Evolutionary conservation across 2,329 filamentous ascomycete species (phyloP), one percentile per base, ranked within the genome.

Genomic region (Paraphaeosphaeria sporulosa): DNA sequence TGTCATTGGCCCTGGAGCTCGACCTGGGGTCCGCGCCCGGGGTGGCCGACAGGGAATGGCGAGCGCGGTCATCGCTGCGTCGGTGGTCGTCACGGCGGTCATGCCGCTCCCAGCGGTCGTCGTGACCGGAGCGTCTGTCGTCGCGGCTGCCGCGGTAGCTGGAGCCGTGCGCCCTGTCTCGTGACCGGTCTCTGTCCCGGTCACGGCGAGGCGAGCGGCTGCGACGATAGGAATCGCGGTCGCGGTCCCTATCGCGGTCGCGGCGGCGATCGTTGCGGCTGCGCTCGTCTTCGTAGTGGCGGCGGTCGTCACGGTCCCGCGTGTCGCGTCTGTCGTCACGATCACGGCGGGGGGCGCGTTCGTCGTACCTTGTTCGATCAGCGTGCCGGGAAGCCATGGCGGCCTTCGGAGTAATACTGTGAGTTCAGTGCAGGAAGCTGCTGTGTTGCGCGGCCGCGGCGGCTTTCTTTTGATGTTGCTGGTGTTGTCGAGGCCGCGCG

Each of bases 1-100:
- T 80, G 57, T 73, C 74, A 44, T 81, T 64, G 23, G 62, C 38
- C 3, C 66, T 55, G 27, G 69, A 59, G 80, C 30, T 63, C 30
- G 68, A 70, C 59, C 62, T 67, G 59, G 51, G 50, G 44, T 72
- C 71, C 23, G 67, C 62, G 12, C 59, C 68, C 1, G 71, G 66
- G 9, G 69, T 73, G 9, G 89, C 88, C 80, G 93, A 90, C 84
- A 87, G 85, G 78, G 90, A 90, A 78, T 85, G 87, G 77, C 90
- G 90, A 77, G 86, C 87, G 75, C 86, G 87, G 69, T 80, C 82
- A 76, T 85, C 86, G 60, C 57, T 59, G 73, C 92, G 90, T 77
- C 86, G 86, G 76, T 88, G 92, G 72, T 89, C 89, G 79, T 92
- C 91, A 85, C 91, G 85, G 81, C 89, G 89, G 72, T 89, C 44